Evolutionary conservation across 352 stramenopile genomes (phyloP), one percentile per base, ranked within the genome.

Genomic region (Phytophthora sojae): DNA sequence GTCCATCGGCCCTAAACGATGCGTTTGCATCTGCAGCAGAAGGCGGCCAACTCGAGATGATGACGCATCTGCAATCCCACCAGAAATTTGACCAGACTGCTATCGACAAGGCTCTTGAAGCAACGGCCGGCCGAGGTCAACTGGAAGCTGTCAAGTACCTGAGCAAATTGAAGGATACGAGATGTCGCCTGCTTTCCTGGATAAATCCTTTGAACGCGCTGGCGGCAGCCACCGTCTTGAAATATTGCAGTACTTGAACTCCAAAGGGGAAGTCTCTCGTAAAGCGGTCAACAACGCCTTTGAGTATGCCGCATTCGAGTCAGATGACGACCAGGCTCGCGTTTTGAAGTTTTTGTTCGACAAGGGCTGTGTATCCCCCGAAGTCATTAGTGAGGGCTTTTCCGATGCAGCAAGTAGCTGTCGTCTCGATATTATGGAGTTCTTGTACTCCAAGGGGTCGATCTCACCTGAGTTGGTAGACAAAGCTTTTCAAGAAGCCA

Each of bases 1-100:
- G 35, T n/a, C 11, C 25, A 19, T 6, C 17, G 5, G 44, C 17
- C 5, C 8, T 64, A 15, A 26, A 45, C 4, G 15, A 14, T 4
- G 26, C 57, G 14, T 64, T 64, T 35, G 44, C 57, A 32, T 56
- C 25, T 5, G 57, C 57, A 19, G 56, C 39, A n/a, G 9, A 44
- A 8, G 29, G 29, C 7, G 54, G 14, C 15, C 57, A 45, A 8
- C 19, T 64, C 8, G 57, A 56, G n/a, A 44, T 62, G 19, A 39
- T 53, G 56, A 53, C 17, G 8, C 53, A 47, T 53, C 39, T 62
- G 6, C 39, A 62, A 26, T 44, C 56, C 19, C 15, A 3, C 15
- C 37, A 44, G 15, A 44, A 44, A 6, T n/a, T 44, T n/a, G 37
- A 44, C n/a, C 37, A 44, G 15, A 44, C 37, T 35, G 30, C 37